Conservation (phyloP, 108 stramenopile genomes). For the Craspedostauros australis region DNA sequence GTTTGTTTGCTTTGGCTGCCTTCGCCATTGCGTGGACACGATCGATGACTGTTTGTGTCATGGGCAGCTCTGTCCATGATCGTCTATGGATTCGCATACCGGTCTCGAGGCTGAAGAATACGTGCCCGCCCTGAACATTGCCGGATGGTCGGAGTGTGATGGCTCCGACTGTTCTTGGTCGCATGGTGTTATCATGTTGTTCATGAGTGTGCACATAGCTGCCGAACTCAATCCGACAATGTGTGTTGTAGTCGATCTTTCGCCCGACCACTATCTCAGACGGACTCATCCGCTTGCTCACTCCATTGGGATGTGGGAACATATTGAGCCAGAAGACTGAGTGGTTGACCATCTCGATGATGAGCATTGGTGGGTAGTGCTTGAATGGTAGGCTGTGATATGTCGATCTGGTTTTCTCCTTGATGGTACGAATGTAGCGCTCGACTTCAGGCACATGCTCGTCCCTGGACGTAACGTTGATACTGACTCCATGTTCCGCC, state of each 20-base stretch:
- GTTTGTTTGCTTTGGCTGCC: slow-evolving; percentile 1
- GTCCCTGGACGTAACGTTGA: slow-evolving; percentile 15
- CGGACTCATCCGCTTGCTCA: slow-evolving; percentile 18
- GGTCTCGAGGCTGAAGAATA: slow-evolving; percentile 19
- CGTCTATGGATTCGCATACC: slow-evolving; percentile 13
- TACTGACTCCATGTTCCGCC: background rate
- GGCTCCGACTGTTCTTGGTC: slow-evolving; percentile 11
- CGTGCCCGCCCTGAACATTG: slow-evolving; percentile 21
- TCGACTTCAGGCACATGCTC: slow-evolving; percentile 30
- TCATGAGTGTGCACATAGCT: slow-evolving; percentile 30
- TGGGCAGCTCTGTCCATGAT: slow-evolving; percentile 4
- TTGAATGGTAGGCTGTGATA: slow-evolving; percentile 12
- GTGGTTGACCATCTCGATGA: slow-evolving; percentile 15
- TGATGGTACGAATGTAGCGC: slow-evolving; percentile 15
- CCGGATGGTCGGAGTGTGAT: slow-evolving; percentile 23
- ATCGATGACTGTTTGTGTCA: slow-evolving; percentile 15
- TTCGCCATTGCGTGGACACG: slow-evolving; percentile 5
- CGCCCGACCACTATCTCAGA: slow-evolving; percentile 1
- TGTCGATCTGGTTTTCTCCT: slow-evolving; percentile 24
- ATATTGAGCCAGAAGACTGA: slow-evolving; percentile 19
- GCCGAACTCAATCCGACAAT: slow-evolving; percentile 27
- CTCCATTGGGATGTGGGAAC: background rate
- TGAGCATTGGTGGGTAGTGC: slow-evolving; percentile 6
- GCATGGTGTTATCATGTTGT: slow-evolving; percentile 19
- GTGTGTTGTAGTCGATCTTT: slow-evolving; percentile 4